Evolutionary conservation across 2,329 filamentous ascomycete species (phyloP), one percentile per base, ranked within the genome.

Genomic region (Lomentospora prolificans): DNA sequence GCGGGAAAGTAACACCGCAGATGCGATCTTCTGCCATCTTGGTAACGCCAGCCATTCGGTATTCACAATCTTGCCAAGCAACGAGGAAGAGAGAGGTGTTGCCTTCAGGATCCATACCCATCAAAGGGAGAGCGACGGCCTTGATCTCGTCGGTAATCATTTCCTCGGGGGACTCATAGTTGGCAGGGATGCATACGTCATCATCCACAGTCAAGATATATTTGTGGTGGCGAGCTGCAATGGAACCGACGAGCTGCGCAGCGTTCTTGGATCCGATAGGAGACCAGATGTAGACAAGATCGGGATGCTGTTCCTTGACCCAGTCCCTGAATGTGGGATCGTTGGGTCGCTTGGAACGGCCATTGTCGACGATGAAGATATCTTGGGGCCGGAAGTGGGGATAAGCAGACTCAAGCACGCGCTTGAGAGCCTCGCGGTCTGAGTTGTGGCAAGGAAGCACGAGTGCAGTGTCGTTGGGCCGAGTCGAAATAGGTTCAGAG

Each of bases 241-340:
- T 10, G 24, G 52, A 27, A 3, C 52, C 52, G 19, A 55, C 52
- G 19, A 55, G 36, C 52, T 55, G 52, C 6, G 52, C 52, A 6
- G 39, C 52, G 8, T 55, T 55, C 52, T 55, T 55, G 17, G 28
- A 44, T 9, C 52, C 52, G 36, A 55, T 46, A 33, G 52, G 52
- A 19, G 52, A 55, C 52, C 52, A 55, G 17, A 55, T 28, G 52
- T 55, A 55, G 12, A 24, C 30, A 17, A 55, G 14, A 10, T 55
- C 52, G 1, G 52, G 52, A 22, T 55, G 52, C 52, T 44, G 28
- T 8, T 41, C 31, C 25, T 33, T 28, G 52, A 19, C 14, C 31
- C 39, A 55, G 30, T 55, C 50, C 6, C 50, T 22, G 50, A 52
- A 52, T 4, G 50, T 22, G 25, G 9, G 19, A 28, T 52, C 50